Evolutionary conservation across 768 basidiomycete species (phyloP).

Genomic region (Cubamyces sp.): DNA sequence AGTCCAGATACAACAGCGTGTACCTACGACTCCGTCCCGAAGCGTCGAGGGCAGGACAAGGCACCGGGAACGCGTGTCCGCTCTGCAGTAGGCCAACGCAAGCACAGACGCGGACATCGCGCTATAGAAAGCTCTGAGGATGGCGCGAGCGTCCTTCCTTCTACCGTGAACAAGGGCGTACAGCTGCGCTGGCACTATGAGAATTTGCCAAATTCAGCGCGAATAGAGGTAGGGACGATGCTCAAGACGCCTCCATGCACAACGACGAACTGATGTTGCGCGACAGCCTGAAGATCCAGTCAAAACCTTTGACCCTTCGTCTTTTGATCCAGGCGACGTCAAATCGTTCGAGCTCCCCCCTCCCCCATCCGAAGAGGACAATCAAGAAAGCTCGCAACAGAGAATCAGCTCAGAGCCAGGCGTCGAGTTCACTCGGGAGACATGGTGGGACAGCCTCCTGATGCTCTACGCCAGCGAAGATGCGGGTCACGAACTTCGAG

Average conservation of each 20-base stretch:
- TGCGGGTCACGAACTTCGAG: background rate
- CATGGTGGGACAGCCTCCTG: slow-evolving; percentile 79
- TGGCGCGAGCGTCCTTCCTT: no score
- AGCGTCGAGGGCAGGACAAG: slow-evolving; percentile 80
- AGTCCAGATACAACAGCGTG: slow-evolving; percentile 44
- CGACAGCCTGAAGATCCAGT: background rate
- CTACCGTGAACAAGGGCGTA: no score
- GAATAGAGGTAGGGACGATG: no score
- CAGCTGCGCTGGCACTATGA: no score
- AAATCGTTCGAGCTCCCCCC: background rate
- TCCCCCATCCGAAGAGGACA: background rate
- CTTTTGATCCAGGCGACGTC: background rate
- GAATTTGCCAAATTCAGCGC: no score
- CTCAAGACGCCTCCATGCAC: no score
- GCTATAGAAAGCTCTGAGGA: no score
- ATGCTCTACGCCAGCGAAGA: slow-evolving; percentile 45
- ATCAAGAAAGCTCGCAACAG: background rate
- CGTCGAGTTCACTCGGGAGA: slow-evolving; percentile 66
- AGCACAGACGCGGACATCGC: slow-evolving; percentile 28
- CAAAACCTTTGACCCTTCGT: background rate
- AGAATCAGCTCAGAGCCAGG: slow-evolving; percentile 53
- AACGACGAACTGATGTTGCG: no score
- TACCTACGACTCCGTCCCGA: slow-evolving; percentile 71
- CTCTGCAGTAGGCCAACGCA: slow-evolving; percentile 45
- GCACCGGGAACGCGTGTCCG: slow-evolving; percentile 76